Conservation (phyloP, 805 yeast species). For the Candida verbasci region DNA sequence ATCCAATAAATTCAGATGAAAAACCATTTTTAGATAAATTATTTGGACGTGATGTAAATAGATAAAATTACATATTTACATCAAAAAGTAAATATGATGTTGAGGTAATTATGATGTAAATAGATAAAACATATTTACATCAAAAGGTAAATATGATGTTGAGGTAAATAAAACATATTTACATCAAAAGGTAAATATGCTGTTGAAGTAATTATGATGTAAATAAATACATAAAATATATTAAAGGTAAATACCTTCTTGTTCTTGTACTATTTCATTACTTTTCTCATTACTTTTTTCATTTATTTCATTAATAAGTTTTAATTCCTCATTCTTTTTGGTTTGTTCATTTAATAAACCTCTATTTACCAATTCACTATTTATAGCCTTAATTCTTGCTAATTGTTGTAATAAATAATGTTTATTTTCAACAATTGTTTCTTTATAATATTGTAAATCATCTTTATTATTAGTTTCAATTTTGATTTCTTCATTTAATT, state of each 20-base stretch:
- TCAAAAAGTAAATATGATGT: no score
- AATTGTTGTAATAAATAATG: constrained; percentile 50
- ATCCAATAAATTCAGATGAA: constrained; percentile 43
- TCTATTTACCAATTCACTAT: constrained; percentile 45
- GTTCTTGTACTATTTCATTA: background rate
- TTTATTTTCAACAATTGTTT: constrained; percentile 54
- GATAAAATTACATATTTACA: no score
- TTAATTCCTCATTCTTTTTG: constrained; percentile 3
- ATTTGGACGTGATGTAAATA: constrained; percentile 26
- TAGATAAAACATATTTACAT: no score
- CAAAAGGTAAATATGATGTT: no score
- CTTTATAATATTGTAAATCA: constrained; percentile 49
- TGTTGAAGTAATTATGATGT: constrained; percentile 1
- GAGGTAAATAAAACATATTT: no score
- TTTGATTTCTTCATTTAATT: constrained; percentile 17
- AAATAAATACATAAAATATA: constrained; percentile 5
- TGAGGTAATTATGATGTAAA: no score
- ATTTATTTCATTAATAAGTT: constrained; percentile 4
- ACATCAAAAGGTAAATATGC: no score
- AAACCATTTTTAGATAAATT: constrained; percentile 39
- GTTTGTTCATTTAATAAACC: constrained; percentile 15
- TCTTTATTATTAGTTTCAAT: constrained; percentile 34
- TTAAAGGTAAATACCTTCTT: constrained; percentile 18
- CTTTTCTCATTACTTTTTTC: constrained; percentile 1
- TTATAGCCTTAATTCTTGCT: constrained; percentile 41